These are phyloP conservation scores for Pyrenopolyporus hunteri DNA, from an alignment of 495 filamentous ascomycete genomes.

Conservation along the genomic window DNA sequence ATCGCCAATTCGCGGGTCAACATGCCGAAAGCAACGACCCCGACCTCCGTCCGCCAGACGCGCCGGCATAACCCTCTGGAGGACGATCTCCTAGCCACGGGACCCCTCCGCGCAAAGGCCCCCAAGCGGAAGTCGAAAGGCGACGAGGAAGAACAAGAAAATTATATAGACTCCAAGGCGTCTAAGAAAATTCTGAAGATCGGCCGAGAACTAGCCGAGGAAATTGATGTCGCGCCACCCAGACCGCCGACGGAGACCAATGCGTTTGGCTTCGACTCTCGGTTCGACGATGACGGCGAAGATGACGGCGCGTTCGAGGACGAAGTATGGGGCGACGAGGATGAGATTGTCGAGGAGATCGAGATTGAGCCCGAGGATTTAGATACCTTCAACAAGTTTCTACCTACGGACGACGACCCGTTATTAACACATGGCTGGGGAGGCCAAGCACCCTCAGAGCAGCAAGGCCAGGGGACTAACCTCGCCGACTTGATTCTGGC, in stretches of 20 bases:
- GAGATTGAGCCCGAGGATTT: conserved; percentile 91
- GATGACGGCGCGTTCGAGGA: conserved; percentile 54
- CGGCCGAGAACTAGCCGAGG: conserved; percentile 80
- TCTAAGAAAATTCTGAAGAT: conserved; percentile 88
- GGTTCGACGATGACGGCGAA: conserved; percentile 42
- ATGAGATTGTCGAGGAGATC: conserved; percentile 75
- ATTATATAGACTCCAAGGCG: conserved; percentile 82
- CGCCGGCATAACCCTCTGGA: conserved; percentile 73
- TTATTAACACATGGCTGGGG: conserved; percentile 54
- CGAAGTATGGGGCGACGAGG: conserved; percentile 70
- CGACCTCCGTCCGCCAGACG: conserved; percentile 43
- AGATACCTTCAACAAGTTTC: conserved; percentile 87
- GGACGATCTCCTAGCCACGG: conserved; percentile 70
- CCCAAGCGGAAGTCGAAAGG: conserved; percentile 60
- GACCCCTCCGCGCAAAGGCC: conserved; percentile 61
- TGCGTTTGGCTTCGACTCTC: conserved; percentile 54
- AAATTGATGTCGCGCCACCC: conserved; percentile 56
- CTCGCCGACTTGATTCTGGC: conserved; percentile 89
- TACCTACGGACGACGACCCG: conserved; percentile 66
- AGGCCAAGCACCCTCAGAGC: conserved; percentile 45
- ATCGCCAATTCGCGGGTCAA: background rate
- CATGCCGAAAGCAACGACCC: conserved; percentile 61
- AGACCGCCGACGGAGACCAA: conserved; percentile 36
- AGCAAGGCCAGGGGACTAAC: conserved; percentile 69
- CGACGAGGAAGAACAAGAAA: conserved; percentile 65